Base-by-base conservation (phyloP, 2,329 filamentous ascomycete genomes). In the Fusarium praegraminearum region DNA sequence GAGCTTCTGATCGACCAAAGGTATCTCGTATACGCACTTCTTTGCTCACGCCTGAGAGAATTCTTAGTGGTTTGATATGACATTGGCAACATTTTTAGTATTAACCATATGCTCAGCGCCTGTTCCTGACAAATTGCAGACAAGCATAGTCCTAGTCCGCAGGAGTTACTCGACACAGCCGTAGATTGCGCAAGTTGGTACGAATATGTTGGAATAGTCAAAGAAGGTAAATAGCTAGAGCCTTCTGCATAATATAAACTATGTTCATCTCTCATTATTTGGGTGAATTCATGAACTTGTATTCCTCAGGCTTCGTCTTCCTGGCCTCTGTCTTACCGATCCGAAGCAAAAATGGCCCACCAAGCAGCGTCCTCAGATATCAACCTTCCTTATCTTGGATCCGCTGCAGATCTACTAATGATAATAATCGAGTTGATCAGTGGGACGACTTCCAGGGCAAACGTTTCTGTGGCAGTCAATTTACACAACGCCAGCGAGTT, bases 11-110 rank as follows among this genome's bases (percentile, higher is more conserved):
- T 20, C 18, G 2, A 16, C 28, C 12, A 22, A 10, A n/a, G n/a
- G n/a, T 15, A 32, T 46, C 28, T 12, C 10, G 12, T 41, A 10
- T 8, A 24, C 5, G 1, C 20, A 43, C 1, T 13, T 24, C 16
- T 41, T 41, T 5, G 9, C 5, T 3, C 36, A 1, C 13, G 6
- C 2, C 3, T 40, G 11, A 41, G 2, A 22, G 2, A 22, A 0
- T 24, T 6, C 6, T 3, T 10, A 41, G 12, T 41, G 7, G 16
- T 22, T 15, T 15, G 1, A 38, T 35, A 4, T 11, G 12, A 0
- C 5, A 20, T n/a, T 7, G n/a, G n/a, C 2, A 20, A 38, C 3
- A 22, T 22, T 3, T 22, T 22, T 22, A 10, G 18, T 4, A 4
- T 12, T 9, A 18, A 3, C 9, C 3, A n/a, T n/a, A n/a, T n/a